Evolutionary conservation across 2,329 filamentous ascomycete species (phyloP).

Genomic region (Fusarium sp.): DNA sequence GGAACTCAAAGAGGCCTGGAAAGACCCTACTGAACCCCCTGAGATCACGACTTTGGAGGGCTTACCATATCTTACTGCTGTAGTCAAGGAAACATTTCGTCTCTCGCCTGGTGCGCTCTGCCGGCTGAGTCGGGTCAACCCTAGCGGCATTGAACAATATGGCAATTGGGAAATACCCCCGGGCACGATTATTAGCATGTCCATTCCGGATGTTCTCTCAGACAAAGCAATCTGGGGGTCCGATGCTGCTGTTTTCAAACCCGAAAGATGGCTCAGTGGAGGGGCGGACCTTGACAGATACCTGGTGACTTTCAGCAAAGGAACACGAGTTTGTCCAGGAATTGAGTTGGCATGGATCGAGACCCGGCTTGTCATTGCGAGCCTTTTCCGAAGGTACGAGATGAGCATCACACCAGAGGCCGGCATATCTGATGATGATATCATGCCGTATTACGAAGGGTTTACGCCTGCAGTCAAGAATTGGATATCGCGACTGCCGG

Average conservation of each 20-base stretch:
- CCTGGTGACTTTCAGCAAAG: constrained; percentile 4
- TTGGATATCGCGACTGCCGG: constrained; percentile 5
- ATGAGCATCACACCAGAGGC: not conserved
- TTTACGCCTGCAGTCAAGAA: constrained; percentile 11
- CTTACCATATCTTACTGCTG: not conserved
- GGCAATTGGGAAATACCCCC: not conserved
- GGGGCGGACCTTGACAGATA: not conserved
- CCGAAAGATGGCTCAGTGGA: not conserved
- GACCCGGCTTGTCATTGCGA: not conserved
- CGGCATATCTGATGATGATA: not conserved
- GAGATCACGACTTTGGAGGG: not conserved
- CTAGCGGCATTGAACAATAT: not conserved
- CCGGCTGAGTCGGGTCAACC: not conserved
- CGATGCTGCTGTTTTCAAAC: not conserved
- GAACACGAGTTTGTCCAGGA: constrained; percentile 1
- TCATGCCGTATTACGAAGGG: constrained; percentile 7
- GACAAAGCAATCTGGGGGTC: not conserved
- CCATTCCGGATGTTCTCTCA: not conserved
- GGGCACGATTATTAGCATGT: constrained; percentile 5
- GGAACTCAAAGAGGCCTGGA: not conserved
- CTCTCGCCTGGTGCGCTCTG: not conserved
- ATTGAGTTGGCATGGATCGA: constrained; percentile 10
- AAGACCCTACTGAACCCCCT: not conserved
- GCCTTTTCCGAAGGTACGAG: not conserved
- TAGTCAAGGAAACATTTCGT: not conserved